Evolutionary conservation across 192 early-diverging fungal genomes (phyloP), one percentile per base, ranked within the genome.

Genomic region (Coemansia sp.): DNA sequence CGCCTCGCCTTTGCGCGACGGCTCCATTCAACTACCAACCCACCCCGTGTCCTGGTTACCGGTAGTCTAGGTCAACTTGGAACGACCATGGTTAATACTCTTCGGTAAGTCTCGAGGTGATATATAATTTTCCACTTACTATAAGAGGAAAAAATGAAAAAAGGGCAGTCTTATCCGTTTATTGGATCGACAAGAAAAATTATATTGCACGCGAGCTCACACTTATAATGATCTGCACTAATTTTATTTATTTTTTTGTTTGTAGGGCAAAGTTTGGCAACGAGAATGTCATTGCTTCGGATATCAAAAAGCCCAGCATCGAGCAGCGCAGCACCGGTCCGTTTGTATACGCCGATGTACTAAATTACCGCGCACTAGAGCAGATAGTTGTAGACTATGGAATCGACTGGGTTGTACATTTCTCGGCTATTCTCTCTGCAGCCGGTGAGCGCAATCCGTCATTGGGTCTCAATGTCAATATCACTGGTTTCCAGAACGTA

Each of bases 361-460:
- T 89, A 41, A 87, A 89, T 78, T 86, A 86, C 68, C 74, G 80
- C 22, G 72, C 86, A 32, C 75, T 89, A n/a, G 88, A 89, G 65
- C 76, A 85, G 42, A 85, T 89, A 17, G 82, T 87, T 24, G 88
- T 88, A 24, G 85, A 89, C 70, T 82, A 85, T 59, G 85, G 85
- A 27, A 86, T 89, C 75, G 86, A 86, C 74, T 88, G 87, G 88
- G 64, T 89, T 17, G 85, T 89, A n/a, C 87, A 89, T 51, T 86
- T 87, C 70, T 87, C 86, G n/a, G 88, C 88, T 31, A 64, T 89
- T 27, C 79, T 89, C 19, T 86, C 85, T n/a, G 88, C 88, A 9
- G 88, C 88, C 7, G 88, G 86, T n/a, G 88, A 89, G 61, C 84
- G 85, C 69, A 86, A 88, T 55, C 85, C 85, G 1, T 76, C 85